These are phyloP conservation scores for Botrytis paeoniae DNA, from an alignment of 2,329 filamentous ascomycete genomes.

Conservation along the genomic window DNA sequence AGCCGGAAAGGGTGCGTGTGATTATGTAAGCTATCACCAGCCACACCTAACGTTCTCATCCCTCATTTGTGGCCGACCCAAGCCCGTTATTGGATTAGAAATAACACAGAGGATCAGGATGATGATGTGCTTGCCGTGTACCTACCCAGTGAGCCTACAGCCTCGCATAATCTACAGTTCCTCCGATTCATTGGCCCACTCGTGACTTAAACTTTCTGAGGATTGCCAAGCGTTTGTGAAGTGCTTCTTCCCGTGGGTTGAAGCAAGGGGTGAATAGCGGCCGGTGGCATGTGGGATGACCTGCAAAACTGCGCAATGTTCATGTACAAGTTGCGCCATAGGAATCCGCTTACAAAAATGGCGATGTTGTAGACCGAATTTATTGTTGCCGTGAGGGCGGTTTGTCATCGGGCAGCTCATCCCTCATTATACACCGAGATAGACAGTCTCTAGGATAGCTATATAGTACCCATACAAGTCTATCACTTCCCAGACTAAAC, in stretches of 20 bases:
- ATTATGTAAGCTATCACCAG: not conserved
- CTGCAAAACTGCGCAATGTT: not conserved
- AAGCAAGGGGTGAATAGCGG: not conserved
- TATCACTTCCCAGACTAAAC: not conserved
- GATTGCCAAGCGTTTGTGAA: not conserved
- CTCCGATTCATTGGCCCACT: not conserved
- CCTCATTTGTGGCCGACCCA: not conserved
- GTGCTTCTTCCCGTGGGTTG: not conserved
- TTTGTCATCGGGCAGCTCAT: not conserved
- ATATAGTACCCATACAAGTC: not conserved
- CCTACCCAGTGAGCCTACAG: not conserved
- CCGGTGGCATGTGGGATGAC: constrained; percentile 9
- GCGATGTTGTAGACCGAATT: not conserved
- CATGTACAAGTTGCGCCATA: not conserved
- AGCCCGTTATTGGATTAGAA: not conserved
- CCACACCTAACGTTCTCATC: not conserved
- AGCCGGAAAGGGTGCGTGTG: not conserved
- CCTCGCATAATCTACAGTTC: not conserved
- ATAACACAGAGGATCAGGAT: not conserved
- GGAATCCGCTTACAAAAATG: not conserved
- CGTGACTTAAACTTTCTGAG: not conserved
- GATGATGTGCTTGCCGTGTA: not conserved
- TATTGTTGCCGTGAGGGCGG: not conserved
- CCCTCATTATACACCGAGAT: not conserved
- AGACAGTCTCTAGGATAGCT: not conserved